Conservation (phyloP, 139 green algal species). For the Trebouxia sp. region DNA sequence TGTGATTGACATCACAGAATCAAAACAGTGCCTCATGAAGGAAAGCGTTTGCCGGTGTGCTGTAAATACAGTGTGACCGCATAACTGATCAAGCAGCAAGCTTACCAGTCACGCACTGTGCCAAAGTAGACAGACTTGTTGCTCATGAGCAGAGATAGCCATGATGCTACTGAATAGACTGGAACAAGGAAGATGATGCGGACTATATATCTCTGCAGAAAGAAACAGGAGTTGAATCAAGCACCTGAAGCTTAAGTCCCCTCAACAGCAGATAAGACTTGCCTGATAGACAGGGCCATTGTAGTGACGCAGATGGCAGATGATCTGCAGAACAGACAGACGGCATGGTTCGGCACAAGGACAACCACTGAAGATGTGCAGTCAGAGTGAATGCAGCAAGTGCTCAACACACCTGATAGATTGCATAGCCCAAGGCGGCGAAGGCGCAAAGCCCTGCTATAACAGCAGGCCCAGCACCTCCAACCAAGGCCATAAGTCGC, state of each 20-base stretch:
- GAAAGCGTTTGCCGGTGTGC: no score
- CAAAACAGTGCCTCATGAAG: no score
- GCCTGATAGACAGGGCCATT: conserved; percentile 89
- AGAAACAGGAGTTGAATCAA: no score
- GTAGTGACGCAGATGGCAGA: conserved; percentile 89
- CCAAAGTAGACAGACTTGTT: conserved; percentile 87
- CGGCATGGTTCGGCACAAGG: no score
- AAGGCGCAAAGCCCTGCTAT: conserved; percentile 38
- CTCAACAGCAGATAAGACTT: not conserved
- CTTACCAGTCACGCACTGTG: conserved; percentile 87
- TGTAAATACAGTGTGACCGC: not conserved
- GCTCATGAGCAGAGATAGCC: conserved; percentile 71
- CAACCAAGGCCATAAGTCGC: conserved; percentile 20
- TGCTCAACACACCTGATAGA: conserved; percentile 34
- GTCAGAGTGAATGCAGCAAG: not conserved
- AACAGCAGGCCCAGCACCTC: conserved; percentile 1
- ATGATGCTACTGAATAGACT: conserved; percentile 86
- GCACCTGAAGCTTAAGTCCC: no score
- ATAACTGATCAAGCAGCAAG: not conserved
- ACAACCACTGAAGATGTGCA: no score
- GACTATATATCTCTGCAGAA: conserved; percentile 94
- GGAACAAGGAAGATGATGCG: conserved; percentile 98
- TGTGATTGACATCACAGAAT: no score
- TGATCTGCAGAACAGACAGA: conserved; percentile 77
- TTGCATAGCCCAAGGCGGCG: conserved; percentile 26